Percentiles rank a stretch among this genome's conserved stretches.
phyloP scores from a whole-genome alignment of 306 rosid genomes.

The Canavalia gladiata region DNA sequence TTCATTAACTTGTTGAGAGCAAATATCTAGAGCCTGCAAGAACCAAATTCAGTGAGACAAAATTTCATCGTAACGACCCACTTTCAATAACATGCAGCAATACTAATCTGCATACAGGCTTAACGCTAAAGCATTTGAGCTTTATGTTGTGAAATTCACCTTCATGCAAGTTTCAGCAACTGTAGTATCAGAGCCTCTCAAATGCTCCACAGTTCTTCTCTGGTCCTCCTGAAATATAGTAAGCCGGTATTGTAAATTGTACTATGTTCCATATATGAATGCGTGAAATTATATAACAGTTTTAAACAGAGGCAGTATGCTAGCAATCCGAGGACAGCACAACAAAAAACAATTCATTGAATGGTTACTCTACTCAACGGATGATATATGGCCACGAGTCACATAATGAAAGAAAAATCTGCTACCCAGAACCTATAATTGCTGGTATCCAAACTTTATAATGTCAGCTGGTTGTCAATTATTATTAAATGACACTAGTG shows the following conservation, averaged over 20 bases:
- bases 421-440: conserved; percentile 27
- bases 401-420: conserved; percentile 5
- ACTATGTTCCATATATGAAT: background rate
- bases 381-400: background rate
- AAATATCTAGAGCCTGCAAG: conserved; percentile 73
- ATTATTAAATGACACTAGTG: background rate
- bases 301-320: conserved; percentile 10
- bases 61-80: background rate
- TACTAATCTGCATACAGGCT: conserved; percentile 4
- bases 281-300: background rate
- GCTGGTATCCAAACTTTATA: background rate
- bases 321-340: background rate
- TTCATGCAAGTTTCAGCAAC: conserved; percentile 64
- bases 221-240: conserved; percentile 51
- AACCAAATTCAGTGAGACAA: conserved; percentile 24
- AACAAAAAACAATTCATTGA: background rate
- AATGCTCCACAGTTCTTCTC: conserved; percentile 63
- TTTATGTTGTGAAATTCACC: conserved; percentile 57
- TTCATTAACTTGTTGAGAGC: conserved; percentile 62
- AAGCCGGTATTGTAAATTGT: conserved; percentile 40
- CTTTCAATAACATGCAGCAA: conserved; percentile 7
- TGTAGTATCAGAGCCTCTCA: conserved; percentile 57
- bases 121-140: conserved; percentile 12
- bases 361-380: background rate
- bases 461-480: conserved; percentile 18